These are phyloP conservation scores for Neoboletus brunneissimus DNA, from an alignment of 768 basidiomycete genomes.

Conservation along the genomic window DNA sequence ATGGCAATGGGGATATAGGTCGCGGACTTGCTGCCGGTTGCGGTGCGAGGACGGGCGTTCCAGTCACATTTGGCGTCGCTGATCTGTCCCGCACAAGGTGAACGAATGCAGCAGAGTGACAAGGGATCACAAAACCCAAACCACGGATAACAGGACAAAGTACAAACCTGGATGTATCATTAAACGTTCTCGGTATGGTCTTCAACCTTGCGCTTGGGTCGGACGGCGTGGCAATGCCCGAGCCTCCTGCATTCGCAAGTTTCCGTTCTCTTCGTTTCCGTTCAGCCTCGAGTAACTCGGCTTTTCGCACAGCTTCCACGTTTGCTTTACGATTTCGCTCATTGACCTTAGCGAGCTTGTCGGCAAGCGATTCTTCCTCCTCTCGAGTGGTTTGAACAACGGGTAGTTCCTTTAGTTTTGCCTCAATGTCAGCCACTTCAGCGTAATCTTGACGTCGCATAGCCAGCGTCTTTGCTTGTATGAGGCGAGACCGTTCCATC, in stretches of 20 bases:
- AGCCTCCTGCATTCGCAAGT: constrained; percentile 41
- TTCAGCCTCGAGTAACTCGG: constrained; percentile 68
- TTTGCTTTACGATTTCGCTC: constrained; percentile 89
- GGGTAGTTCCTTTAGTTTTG: constrained; percentile 55
- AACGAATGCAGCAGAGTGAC: constrained; percentile 9
- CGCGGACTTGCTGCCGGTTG: constrained; percentile 27
- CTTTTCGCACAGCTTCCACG: constrained; percentile 71
- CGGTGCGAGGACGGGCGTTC: constrained; percentile 39
- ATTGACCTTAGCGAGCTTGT: constrained; percentile 76
- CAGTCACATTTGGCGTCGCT: constrained; percentile 49
- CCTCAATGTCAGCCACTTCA: constrained; percentile 62
- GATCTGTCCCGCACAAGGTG: constrained; percentile 24
- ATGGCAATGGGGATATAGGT: constrained; percentile 37
- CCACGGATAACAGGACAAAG: constrained; percentile 3
- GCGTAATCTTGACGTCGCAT: constrained; percentile 64
- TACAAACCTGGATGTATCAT: constrained; percentile 59
- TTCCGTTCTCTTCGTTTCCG: constrained; percentile 69
- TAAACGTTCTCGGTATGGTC: constrained; percentile 58
- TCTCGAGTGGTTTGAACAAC: constrained; percentile 18
- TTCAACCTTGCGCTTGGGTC: constrained; percentile 70
- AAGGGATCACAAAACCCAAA: constrained; percentile 22
- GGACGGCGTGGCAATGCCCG: constrained; percentile 40
- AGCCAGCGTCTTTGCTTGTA: constrained; percentile 72
- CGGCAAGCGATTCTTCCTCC: constrained; percentile 31
- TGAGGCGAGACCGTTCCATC: constrained; percentile 65